Percentiles rank a stretch among this genome's conserved stretches.
These are phyloP conservation scores for Viridothelium virens DNA, from an alignment of 495 filamentous ascomycete genomes.

Conservation along the genomic window DNA sequence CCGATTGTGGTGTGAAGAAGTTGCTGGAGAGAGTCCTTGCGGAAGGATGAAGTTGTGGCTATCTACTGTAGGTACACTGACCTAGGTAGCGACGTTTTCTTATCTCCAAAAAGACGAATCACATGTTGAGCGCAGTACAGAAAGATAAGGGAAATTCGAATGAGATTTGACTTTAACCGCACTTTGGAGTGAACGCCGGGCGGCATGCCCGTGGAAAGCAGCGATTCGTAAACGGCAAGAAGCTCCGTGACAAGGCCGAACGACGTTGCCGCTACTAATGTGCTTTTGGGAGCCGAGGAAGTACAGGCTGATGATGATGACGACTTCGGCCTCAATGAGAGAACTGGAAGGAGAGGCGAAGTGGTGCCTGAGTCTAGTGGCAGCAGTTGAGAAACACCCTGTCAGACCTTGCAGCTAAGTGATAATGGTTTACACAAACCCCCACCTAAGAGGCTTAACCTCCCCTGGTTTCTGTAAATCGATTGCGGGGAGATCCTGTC, in stretches of 20 bases:
- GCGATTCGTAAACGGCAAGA: neutral
- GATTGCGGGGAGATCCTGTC: slow-evolving; percentile 1
- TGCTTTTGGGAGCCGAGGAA: neutral
- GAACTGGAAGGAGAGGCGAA: neutral
- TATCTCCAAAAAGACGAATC: neutral
- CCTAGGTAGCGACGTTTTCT: neutral
- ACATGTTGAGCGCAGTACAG: neutral
- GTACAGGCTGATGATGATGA: slow-evolving; percentile 6
- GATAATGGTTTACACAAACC: neutral
- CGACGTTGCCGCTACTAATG: neutral
- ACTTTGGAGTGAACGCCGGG: neutral
- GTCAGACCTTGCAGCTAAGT: neutral
- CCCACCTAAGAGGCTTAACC: neutral
- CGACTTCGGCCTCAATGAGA: neutral
- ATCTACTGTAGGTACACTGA: neutral
- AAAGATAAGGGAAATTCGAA: neutral
- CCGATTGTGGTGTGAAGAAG: neutral
- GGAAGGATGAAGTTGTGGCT: neutral
- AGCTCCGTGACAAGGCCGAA: neutral
- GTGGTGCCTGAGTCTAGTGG: slow-evolving; percentile 6
- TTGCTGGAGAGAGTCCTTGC: neutral
- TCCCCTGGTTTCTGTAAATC: neutral
- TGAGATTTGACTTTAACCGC: neutral
- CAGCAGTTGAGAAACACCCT: neutral
- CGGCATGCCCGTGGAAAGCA: neutral